Percentiles rank a stretch among this genome's conserved stretches.
Evolutionary conservation across 2,329 filamentous ascomycete genomes (phyloP).

Genomic region (Mycosphaerella sp.): DNA sequence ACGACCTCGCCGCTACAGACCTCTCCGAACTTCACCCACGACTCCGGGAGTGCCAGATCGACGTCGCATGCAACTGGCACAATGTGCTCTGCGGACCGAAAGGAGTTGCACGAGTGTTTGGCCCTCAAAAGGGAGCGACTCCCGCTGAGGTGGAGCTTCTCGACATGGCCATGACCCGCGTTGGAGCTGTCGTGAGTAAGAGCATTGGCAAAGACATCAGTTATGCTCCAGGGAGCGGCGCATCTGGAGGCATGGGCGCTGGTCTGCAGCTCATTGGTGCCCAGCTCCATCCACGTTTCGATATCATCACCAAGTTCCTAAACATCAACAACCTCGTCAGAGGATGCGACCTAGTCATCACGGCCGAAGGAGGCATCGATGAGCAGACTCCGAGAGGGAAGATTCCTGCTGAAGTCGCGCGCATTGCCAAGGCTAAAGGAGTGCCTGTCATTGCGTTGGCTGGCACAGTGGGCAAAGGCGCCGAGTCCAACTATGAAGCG

Average conservation of each 20-base stretch:
- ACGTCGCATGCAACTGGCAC: conserved; percentile 48
- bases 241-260: conserved; percentile 48
- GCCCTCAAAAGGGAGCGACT: conserved; percentile 48
- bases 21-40: conserved; percentile 37
- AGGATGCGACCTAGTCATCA: conserved; percentile 47
- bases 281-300: conserved; percentile 43
- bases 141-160: conserved; percentile 40
- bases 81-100: conserved; percentile 46
- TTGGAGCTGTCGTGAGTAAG: conserved; percentile 35
- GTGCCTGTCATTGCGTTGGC: conserved; percentile 44
- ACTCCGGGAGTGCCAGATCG: conserved; percentile 38
- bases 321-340: conserved; percentile 43
- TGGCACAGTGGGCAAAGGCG: conserved; percentile 38
- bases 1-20: conserved; percentile 37
- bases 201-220: conserved; percentile 37
- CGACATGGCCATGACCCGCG: conserved; percentile 39
- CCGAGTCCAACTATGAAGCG: conserved; percentile 31
- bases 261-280: conserved; percentile 47
- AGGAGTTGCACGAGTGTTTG: conserved; percentile 47
- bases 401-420: conserved; percentile 49
- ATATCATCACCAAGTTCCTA: conserved; percentile 48
- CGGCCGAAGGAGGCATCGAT: conserved; percentile 49
- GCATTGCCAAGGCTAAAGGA: conserved; percentile 41
- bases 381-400: conserved; percentile 48
- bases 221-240: conserved; percentile 43